These are phyloP conservation scores for Suillus cothurnatus DNA, from an alignment of 768 basidiomycete genomes.

Conservation along the genomic window DNA sequence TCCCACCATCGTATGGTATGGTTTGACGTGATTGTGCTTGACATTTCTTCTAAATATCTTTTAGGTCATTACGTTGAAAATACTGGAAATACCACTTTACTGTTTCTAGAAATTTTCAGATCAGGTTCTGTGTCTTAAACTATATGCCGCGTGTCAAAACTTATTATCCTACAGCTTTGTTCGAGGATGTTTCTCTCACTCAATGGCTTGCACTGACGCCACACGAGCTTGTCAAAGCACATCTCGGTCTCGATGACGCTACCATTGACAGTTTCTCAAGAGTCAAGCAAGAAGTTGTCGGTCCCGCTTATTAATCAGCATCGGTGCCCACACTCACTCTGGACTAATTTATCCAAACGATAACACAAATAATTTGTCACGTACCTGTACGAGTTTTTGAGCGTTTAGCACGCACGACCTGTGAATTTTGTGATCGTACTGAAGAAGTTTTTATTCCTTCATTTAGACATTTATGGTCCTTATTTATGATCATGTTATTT, in stretches of 20 bases:
- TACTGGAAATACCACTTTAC: conserved; percentile 58
- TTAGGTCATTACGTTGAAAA: conserved; percentile 71
- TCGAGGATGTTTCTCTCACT: conserved; percentile 58
- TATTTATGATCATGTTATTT: conserved; percentile 2
- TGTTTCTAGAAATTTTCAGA: conserved; percentile 64
- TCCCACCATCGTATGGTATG: conserved; percentile 28
- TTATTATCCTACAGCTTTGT: conserved; percentile 36
- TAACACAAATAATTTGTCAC: conserved; percentile 4
- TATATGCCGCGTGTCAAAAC: not conserved
- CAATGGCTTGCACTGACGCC: conserved; percentile 69
- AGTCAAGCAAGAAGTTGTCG: conserved; percentile 53
- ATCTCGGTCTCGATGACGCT: conserved; percentile 56
- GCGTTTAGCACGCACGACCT: not conserved
- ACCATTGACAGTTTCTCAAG: conserved; percentile 50
- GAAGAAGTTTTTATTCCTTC: conserved; percentile 1
- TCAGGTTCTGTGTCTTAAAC: conserved; percentile 38
- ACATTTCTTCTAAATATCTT: not conserved
- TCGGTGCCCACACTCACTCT: not conserved
- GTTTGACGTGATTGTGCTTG: not conserved
- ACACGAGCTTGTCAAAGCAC: conserved; percentile 58
- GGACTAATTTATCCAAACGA: conserved; percentile 1
- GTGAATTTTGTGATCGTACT: conserved; percentile 5
- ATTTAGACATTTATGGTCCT: not conserved
- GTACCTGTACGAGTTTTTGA: conserved; percentile 20
- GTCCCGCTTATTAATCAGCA: conserved; percentile 17